Conservation (phyloP, 2,329 filamentous ascomycete species). For the Colletotrichum tanaceti region DNA sequence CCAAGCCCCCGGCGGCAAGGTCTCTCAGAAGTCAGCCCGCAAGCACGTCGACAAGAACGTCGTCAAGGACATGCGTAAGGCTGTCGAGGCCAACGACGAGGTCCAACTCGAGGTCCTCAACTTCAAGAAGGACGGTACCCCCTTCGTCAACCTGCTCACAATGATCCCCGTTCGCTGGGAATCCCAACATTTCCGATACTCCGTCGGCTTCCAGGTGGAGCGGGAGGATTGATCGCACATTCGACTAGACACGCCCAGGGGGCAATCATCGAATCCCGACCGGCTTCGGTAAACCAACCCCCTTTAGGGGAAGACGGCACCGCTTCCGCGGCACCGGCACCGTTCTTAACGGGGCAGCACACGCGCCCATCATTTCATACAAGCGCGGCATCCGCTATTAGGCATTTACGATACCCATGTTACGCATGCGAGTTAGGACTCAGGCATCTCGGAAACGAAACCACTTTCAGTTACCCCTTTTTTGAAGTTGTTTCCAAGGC, state of each 20-base stretch:
- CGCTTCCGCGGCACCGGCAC: background rate
- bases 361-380: conserved; percentile 6
- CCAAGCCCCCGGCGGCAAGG: conserved; percentile 77
- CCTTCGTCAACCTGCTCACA: conserved; percentile 85
- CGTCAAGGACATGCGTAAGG: conserved; percentile 64
- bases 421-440: conserved; percentile 29
- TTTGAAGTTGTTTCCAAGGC: background rate
- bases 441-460: background rate
- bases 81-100: conserved; percentile 59
- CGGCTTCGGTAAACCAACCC: background rate
- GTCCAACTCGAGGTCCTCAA: conserved; percentile 73
- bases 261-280: background rate
- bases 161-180: conserved; percentile 84
- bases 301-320: no score
- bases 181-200: conserved; percentile 73
- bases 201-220: conserved; percentile 85
- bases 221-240: conserved; percentile 52
- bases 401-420: conserved; percentile 43
- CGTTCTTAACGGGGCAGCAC: background rate
- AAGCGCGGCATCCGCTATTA: conserved; percentile 42
- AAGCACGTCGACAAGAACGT: conserved; percentile 75
- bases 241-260: background rate
- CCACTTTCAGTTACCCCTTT: background rate
- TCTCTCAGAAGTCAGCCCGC: conserved; percentile 68
- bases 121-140: conserved; percentile 82